These are phyloP conservation scores for Aspergillus steynii DNA, from an alignment of 495 filamentous ascomycete species.

Conservation along the genomic window DNA sequence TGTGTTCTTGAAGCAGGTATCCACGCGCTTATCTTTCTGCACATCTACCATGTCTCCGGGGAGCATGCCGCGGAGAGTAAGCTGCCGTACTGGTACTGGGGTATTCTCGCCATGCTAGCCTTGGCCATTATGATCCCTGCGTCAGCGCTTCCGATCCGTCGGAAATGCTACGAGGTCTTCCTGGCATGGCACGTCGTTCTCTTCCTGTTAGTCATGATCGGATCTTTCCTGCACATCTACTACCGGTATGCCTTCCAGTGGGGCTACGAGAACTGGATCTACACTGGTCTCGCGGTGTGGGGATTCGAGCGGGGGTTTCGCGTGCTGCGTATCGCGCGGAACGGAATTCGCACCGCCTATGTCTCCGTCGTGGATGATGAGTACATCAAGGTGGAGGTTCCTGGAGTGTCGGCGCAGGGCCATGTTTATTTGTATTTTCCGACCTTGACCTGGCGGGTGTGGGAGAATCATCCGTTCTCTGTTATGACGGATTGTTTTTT, in stretches of 20 bases:
- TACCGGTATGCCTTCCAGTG: constrained; percentile 6
- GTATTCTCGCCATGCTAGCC: neutral
- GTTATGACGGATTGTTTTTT: neutral
- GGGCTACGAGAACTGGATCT: constrained; percentile 13
- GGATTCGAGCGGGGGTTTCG: constrained; percentile 3
- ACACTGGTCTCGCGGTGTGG: constrained; percentile 5
- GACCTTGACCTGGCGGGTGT: constrained; percentile 6
- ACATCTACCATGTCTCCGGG: neutral
- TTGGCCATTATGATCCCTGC: neutral
- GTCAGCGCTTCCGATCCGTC: constrained; percentile 3
- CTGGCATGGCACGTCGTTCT: constrained; percentile 6
- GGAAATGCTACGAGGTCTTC: constrained; percentile 6
- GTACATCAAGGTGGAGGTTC: constrained; percentile 1
- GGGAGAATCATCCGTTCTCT: constrained; percentile 12
- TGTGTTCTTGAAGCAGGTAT: constrained; percentile 4
- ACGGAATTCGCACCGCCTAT: no score
- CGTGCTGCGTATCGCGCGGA: neutral
- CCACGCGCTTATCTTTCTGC: constrained; percentile 5
- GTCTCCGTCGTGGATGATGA: constrained; percentile 1
- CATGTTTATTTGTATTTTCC: constrained; percentile 10
- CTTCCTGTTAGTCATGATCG: neutral
- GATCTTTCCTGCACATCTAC: constrained; percentile 5
- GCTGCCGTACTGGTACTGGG: constrained; percentile 2
- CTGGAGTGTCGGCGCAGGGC: neutral
- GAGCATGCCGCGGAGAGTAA: neutral